Base-by-base conservation (phyloP, 192 early-diverging fungal genomes). In the Coemansia asiatica region DNA sequence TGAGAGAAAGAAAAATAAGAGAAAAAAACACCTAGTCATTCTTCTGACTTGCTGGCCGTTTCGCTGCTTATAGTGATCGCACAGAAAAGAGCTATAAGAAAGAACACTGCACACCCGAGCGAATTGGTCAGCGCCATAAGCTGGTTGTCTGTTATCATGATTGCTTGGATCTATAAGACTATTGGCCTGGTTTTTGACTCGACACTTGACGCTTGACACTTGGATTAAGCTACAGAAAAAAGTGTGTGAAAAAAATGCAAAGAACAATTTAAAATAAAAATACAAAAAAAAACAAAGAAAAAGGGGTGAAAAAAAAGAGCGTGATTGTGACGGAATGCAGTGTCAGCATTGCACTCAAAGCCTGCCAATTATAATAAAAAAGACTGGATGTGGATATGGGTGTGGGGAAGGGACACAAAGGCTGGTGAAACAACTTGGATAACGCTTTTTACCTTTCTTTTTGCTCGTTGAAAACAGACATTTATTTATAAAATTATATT, bases 41-140 rank as follows among this genome's bases (percentile, higher is more conserved):
- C 16, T 1, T 58, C 31, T 15, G 53, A 16, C n/a, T 50, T 59
- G 25, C 21, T 31, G 4, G 64, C 23, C 1, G 33, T 19, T 46
- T 71, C 66, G n/a, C 60, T 66, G 12, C 68, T 71, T 35, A 77
- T 66, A 22, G 56, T 67, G 48, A 77, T 63, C 36, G 63, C 71
- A 69, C 75, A 77, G 49, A 77, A 77, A 13, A 77, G 62, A 26
- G 68, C 75, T 54, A 77, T 77, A 36, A 77, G 75, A 19, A 77
- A 57, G 27, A 77, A 77, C 13, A 71, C 65, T 28, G 66, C 59
- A 59, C 69, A 77, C 33, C 75, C 75, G 0, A 77, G 61, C 51
- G 75, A 62, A 60, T 77, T 77, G 18, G 75, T 77, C 29, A 77
- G 60, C 10, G 61, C 35, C 75, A 77, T 77, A 31, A 77, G 66